Conservation (phyloP, 106 monocot species). For the Amphibolis antarctica region DNA sequence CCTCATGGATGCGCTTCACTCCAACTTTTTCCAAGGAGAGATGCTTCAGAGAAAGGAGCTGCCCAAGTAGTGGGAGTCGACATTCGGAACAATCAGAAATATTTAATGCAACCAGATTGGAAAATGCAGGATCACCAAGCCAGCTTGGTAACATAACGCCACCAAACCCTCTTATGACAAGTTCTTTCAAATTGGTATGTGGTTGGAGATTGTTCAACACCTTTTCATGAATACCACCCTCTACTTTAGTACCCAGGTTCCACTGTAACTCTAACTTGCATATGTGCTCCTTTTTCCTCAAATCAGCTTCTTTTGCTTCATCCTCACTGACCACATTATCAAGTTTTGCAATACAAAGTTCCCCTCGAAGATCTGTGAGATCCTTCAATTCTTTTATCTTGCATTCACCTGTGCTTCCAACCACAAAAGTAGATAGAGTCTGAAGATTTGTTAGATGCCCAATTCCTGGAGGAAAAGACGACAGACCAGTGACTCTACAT, state of each 20-base stretch:
- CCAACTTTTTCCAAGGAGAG: conserved; percentile 17
- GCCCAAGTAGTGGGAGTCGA: conserved; percentile 17
- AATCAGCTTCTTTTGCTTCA: conserved; percentile 22
- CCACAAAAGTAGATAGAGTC: conserved; percentile 37
- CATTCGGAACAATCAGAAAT: conserved; percentile 20
- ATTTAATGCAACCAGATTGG: conserved; percentile 13
- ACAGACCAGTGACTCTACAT: conserved; percentile 12
- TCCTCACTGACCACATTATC: conserved; percentile 23
- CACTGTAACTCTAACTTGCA: conserved; percentile 21
- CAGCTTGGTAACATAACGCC: conserved; percentile 17
- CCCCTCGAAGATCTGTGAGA: conserved; percentile 23
- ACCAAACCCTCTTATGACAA: conserved; percentile 17
- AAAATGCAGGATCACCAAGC: conserved; percentile 19
- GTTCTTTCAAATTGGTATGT: conserved; percentile 17
- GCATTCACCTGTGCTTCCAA: conserved; percentile 13
- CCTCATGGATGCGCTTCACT: neutral
- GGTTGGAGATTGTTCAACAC: conserved; percentile 25
- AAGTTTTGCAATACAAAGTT: conserved; percentile 45
- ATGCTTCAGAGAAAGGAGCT: conserved; percentile 18
- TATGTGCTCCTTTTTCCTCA: conserved; percentile 20
- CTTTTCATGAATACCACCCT: conserved; percentile 5
- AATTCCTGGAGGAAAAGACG: conserved; percentile 31
- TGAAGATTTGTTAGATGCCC: conserved; percentile 24
- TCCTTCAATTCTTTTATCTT: conserved; percentile 22
- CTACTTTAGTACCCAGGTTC: neutral